Evolutionary conservation across 805 yeast species (phyloP).

Genomic region (Metschnikowia koreensis): DNA sequence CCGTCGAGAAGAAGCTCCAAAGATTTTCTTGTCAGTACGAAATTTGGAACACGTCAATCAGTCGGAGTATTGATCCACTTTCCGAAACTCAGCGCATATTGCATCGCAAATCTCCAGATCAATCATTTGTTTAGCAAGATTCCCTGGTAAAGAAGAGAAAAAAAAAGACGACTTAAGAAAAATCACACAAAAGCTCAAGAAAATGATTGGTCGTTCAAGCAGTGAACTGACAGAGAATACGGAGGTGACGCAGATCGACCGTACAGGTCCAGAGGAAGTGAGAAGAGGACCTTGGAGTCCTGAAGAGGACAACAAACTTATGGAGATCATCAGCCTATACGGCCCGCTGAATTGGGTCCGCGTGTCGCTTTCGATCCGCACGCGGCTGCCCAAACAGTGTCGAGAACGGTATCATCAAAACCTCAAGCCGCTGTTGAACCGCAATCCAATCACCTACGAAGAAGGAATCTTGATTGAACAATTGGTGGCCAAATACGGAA

Average conservation of each 20-base stretch:
- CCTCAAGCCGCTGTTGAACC: constrained; percentile 77
- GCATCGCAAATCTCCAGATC: no score
- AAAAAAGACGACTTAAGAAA: no score
- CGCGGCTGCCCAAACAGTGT: constrained; percentile 89
- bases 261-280: constrained; percentile 17
- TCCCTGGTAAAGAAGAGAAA: no score
- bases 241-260: background rate
- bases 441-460: constrained; percentile 78
- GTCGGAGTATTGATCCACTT: no score
- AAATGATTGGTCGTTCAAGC: background rate
- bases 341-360: constrained; percentile 91
- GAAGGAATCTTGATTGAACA: constrained; percentile 82
- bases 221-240: background rate
- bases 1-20: no score
- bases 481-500: constrained; percentile 75
- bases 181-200: background rate
- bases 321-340: constrained; percentile 64
- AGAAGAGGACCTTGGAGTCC: constrained; percentile 90
- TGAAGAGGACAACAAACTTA: constrained; percentile 70
- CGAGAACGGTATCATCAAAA: constrained; percentile 91
- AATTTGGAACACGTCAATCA: no score
- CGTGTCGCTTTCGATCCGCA: constrained; percentile 66
- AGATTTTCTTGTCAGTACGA: no score
- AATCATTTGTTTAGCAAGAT: no score
- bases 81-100: no score